phyloP scores from a whole-genome alignment of 2,329 filamentous ascomycete species.

The Neophaeococcomyces mojaviensis region DNA sequence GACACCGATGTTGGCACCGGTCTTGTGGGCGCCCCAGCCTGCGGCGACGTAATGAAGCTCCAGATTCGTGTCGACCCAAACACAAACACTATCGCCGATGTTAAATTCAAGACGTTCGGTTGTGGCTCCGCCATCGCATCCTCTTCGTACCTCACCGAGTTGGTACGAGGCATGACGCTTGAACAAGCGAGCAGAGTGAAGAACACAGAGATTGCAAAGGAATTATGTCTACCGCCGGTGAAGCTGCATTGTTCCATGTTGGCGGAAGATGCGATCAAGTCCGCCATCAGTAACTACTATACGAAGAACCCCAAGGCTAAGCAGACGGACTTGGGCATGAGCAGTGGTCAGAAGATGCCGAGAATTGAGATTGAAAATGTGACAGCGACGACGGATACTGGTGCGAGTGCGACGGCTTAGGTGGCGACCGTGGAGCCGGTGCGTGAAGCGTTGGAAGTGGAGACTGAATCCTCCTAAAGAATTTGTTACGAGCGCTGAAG shows the following conservation, averaged over 20 bases:
- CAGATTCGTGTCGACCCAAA: constrained; percentile 87
- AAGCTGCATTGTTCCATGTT: constrained; percentile 91
- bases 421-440: too few species aligned
- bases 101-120: constrained; percentile 97
- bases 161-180: constrained; percentile 91
- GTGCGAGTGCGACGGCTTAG: constrained; percentile 18
- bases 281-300: constrained; percentile 83
- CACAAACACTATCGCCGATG: constrained; percentile 82
- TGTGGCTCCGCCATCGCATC: constrained; percentile 92
- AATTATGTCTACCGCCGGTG: constrained; percentile 80
- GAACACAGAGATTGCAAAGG: constrained; percentile 98
- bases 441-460: too few species aligned
- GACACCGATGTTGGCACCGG: constrained; percentile 73
- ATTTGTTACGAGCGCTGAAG: too few species aligned
- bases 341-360: constrained; percentile 59
- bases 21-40: constrained; percentile 82
- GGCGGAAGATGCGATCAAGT: constrained; percentile 87
- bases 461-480: too few species aligned
- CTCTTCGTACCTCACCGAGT: constrained; percentile 86
- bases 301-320: constrained; percentile 76
- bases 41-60: constrained; percentile 89
- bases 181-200: constrained; percentile 88
- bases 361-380: constrained; percentile 56
- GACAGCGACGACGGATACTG: constrained; percentile 33
- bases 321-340: constrained; percentile 65